A percentile compares a stretch with the other conserved stretches of the same genome.
phyloP scores from a whole-genome alignment of 148 eudicot species.

The Silene latifolia region DNA sequence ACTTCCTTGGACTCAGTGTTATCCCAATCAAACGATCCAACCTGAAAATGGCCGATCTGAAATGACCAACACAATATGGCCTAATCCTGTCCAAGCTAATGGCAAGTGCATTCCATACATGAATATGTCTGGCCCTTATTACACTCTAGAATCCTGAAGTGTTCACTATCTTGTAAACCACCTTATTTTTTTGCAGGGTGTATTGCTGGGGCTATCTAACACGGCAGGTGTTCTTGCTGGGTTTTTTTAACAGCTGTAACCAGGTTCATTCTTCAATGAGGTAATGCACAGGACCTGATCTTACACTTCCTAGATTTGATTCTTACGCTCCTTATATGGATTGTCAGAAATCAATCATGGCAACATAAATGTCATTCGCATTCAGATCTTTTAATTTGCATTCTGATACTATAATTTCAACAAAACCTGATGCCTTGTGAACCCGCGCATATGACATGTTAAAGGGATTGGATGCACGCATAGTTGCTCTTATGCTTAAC shows the following conservation, averaged over 20 bases:
- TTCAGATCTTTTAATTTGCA: neutral
- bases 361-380: neutral
- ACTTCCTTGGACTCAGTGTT: neutral
- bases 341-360: neutral
- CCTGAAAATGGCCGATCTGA: neutral
- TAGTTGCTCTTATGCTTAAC: no score
- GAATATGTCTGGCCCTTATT: neutral
- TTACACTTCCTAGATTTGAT: neutral
- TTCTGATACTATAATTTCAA: conserved; percentile 3
- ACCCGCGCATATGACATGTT: no score
- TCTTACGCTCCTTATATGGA: neutral
- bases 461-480: no score
- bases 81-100: neutral
- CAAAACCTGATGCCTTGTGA: no score
- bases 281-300: conserved; percentile 32
- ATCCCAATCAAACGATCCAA: neutral
- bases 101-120: neutral
- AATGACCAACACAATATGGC: neutral
- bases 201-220: conserved; percentile 81
- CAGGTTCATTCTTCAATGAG: conserved; percentile 84
- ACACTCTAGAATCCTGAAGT: neutral
- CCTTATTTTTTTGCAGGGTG: conserved; percentile 47
- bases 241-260: conserved; percentile 98
- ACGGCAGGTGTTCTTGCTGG: conserved; percentile 98
- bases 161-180: neutral